Conservation (phyloP, 495 filamentous ascomycete species). For the Aspergillus sclerotioniger region DNA sequence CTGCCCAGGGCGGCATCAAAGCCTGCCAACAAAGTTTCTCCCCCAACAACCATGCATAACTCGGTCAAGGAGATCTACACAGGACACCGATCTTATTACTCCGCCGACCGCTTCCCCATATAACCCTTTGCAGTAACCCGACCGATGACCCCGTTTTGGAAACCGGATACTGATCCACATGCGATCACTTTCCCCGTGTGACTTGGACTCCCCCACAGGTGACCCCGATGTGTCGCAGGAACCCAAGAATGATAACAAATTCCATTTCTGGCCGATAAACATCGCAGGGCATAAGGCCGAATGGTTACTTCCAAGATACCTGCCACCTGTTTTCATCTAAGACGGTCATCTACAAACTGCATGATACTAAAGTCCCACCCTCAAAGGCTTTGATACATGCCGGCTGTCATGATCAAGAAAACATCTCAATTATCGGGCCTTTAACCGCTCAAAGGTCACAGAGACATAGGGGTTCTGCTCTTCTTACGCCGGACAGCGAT, state of each 20-base stretch:
- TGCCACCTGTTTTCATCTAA: too few species aligned
- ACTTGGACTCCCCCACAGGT: background rate
- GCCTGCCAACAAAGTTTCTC: background rate
- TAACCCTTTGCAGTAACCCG: background rate
- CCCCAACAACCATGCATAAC: background rate
- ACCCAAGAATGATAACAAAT: too few species aligned
- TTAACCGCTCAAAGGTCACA: background rate
- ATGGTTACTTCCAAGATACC: too few species aligned
- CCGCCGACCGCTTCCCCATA: background rate
- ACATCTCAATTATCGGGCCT: background rate
- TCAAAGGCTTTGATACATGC: too few species aligned
- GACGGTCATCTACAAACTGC: too few species aligned
- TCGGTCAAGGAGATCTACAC: background rate
- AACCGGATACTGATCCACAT: background rate
- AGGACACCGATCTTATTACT: background rate
- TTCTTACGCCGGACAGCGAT: constrained; percentile 14
- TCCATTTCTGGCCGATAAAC: too few species aligned
- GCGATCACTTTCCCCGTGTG: background rate
- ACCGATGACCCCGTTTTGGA: background rate
- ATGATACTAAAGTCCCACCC: too few species aligned
- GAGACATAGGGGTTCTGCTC: background rate
- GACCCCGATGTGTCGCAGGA: too few species aligned
- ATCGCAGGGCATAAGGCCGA: too few species aligned
- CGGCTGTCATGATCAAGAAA: background rate
- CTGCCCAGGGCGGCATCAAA: background rate